Conservation (phyloP, 75 land plant species). For the Adiantum capillusveneris region DNA sequence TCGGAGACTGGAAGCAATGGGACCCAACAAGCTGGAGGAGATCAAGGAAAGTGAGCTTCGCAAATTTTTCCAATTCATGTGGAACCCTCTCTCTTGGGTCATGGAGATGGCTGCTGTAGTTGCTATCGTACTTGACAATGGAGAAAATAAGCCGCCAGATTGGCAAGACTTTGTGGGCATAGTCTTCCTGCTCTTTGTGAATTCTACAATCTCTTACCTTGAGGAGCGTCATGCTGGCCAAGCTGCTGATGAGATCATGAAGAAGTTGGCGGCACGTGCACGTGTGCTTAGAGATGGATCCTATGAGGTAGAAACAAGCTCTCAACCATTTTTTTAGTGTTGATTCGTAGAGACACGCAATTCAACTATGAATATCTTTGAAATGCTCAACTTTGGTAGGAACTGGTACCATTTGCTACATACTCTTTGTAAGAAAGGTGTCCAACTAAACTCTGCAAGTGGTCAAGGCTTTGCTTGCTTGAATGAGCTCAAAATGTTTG, state of each 20-base stretch:
- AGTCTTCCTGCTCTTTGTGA: conserved; percentile 17
- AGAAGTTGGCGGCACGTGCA: conserved; percentile 23
- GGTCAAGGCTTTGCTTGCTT: too few species aligned
- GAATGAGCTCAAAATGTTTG: too few species aligned
- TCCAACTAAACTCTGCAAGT: too few species aligned
- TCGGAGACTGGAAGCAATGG: conserved; percentile 13
- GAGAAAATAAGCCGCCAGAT: conserved; percentile 17
- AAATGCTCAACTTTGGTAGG: too few species aligned
- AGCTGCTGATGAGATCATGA: conserved; percentile 34
- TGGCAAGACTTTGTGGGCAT: conserved; percentile 42
- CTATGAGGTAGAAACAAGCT: not conserved
- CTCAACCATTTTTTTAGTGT: too few species aligned
- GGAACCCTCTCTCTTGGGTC: conserved; percentile 32
- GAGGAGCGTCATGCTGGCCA: conserved; percentile 35
- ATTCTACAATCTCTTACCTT: conserved; percentile 29
- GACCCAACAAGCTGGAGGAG: conserved; percentile 34
- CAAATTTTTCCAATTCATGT: conserved; percentile 21
- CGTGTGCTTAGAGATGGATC: conserved; percentile 25
- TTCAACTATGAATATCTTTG: too few species aligned
- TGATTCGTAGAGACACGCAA: too few species aligned
- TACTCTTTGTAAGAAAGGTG: too few species aligned
- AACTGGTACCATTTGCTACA: too few species aligned
- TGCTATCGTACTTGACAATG: conserved; percentile 20
- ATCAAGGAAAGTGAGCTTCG: conserved; percentile 20
- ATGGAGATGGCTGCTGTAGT: conserved; percentile 27